phyloP scores from a whole-genome alignment of 2,329 filamentous ascomycete species.

The Pseudogymnoascus sp. region DNA sequence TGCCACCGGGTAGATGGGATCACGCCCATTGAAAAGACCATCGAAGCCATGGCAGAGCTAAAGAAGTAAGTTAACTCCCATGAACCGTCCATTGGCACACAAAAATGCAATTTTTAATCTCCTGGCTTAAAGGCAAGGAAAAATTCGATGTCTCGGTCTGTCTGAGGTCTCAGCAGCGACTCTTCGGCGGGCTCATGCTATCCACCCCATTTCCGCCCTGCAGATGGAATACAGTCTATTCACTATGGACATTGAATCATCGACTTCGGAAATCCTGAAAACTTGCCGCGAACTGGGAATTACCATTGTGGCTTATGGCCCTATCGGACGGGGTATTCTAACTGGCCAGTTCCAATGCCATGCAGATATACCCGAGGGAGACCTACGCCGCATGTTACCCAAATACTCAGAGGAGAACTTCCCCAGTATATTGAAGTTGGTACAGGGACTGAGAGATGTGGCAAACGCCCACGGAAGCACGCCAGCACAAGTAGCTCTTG shows the following conservation, averaged over 20 bases:
- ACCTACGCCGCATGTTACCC: conserved; percentile 25
- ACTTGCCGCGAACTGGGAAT: conserved; percentile 39
- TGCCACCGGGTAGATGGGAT: conserved; percentile 34
- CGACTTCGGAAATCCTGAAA: conserved; percentile 25
- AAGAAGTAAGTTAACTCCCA: conserved; percentile 23
- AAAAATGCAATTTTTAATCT: not conserved
- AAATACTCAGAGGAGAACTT: conserved; percentile 33
- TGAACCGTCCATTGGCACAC: not conserved
- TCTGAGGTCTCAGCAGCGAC: conserved; percentile 38
- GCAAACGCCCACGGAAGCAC: conserved; percentile 38
- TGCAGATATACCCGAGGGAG: conserved; percentile 37
- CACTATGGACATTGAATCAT: conserved; percentile 38
- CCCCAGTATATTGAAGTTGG: conserved; percentile 40
- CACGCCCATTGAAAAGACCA: conserved; percentile 38
- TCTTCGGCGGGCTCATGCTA: conserved; percentile 40
- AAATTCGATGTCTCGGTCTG: conserved; percentile 43
- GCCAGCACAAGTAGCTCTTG: conserved; percentile 41
- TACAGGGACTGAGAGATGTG: conserved; percentile 35
- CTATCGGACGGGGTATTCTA: conserved; percentile 43
- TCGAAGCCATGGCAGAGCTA: conserved; percentile 35
- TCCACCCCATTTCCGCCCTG: conserved; percentile 41
- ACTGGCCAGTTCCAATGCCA: conserved; percentile 39
- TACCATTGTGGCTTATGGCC: conserved; percentile 32
- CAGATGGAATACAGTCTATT: conserved; percentile 47
- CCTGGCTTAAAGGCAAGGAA: conserved; percentile 32